These are phyloP conservation scores for Leptodontidium sp. DNA, from an alignment of 2,329 filamentous ascomycete species.

Conservation along the genomic window DNA sequence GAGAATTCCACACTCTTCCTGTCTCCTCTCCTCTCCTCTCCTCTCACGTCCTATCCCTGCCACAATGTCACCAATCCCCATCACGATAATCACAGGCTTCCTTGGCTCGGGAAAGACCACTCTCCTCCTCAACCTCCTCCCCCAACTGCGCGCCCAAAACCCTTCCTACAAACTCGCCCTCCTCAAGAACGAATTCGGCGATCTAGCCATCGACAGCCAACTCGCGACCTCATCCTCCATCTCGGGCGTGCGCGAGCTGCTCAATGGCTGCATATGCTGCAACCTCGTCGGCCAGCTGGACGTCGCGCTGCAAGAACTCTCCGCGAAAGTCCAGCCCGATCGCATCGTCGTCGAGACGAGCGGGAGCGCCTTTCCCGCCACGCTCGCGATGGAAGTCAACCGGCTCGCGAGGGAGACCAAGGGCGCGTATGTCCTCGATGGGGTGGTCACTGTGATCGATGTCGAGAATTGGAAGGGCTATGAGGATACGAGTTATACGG, in stretches of 20 bases:
- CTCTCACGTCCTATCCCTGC: background rate
- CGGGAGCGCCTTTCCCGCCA: constrained; percentile 69
- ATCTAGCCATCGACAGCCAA: constrained; percentile 91
- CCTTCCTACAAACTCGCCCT: constrained; percentile 86
- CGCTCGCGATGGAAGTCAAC: constrained; percentile 76
- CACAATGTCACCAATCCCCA: constrained; percentile 75
- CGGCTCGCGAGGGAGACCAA: constrained; percentile 62
- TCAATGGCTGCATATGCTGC: constrained; percentile 99
- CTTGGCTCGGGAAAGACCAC: constrained; percentile 97
- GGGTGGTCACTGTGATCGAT: constrained; percentile 76
- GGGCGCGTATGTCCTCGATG: constrained; percentile 69
- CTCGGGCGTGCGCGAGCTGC: constrained; percentile 87
- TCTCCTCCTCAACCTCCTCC: constrained; percentile 90
- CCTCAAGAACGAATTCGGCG: constrained; percentile 98
- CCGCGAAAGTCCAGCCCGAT: constrained; percentile 67
- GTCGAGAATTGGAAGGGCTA: constrained; percentile 82
- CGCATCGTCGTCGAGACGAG: constrained; percentile 94
- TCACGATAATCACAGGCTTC: constrained; percentile 96
- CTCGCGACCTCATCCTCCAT: constrained; percentile 85
- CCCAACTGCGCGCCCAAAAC: constrained; percentile 80
- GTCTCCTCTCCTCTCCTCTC: background rate
- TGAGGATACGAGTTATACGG: constrained; percentile 74
- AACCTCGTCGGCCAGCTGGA: constrained; percentile 93
- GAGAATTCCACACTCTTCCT: background rate
- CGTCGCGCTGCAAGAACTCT: constrained; percentile 80